Evolutionary conservation across 2,329 filamentous ascomycete genomes (phyloP), one percentile per base, ranked within the genome.

Genomic region (Anisogramma anomala): DNA sequence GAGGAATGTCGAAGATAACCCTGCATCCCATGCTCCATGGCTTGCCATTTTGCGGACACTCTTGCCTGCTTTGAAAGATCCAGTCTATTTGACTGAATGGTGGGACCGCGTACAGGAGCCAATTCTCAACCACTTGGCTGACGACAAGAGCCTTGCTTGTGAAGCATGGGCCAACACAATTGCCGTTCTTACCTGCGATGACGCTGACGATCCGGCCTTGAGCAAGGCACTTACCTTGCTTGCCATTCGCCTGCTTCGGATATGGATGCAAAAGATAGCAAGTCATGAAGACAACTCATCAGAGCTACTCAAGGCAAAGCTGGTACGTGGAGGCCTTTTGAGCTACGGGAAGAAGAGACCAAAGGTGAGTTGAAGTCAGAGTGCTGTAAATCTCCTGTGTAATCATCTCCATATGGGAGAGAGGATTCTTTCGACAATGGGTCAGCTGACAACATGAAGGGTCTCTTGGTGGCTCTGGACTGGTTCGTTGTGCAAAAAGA

Each of bases 281-380:
- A 55, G 60, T n/a, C 56, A 55, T 4, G 61, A 60, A 7, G 58
- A 59, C 25, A 59, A 61, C 40, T 55, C 54, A 6, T 54, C 56
- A 5, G 56, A 58, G 8, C 63, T 66, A 37, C 59, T 68, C 42
- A 70, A 67, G 32, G 71, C 74, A 51, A 68, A 64, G 45, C 61
- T 71, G 41, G 52, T 72, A 6, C 65, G 67, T 33, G 65, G 71
- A 22, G 65, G 66, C n/a, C 51, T 79, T 39, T 69, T 74, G 49
- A 66, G 58, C 51, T 80, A 63, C 55, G 84, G 84, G 25, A 82
- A 79, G 58, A 80, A 73, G 55, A 74, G 74, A 50, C 82, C 84
- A 23, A 82, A 66, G 56, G 65, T 64, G 46, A 28, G 48, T 30
- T 25, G 28, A 4, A 6, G 6, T 3, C 25, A 17, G 14, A 11